Evolutionary conservation across 2,329 filamentous ascomycete species (phyloP).

Genomic region (Exophiala mesophila): DNA sequence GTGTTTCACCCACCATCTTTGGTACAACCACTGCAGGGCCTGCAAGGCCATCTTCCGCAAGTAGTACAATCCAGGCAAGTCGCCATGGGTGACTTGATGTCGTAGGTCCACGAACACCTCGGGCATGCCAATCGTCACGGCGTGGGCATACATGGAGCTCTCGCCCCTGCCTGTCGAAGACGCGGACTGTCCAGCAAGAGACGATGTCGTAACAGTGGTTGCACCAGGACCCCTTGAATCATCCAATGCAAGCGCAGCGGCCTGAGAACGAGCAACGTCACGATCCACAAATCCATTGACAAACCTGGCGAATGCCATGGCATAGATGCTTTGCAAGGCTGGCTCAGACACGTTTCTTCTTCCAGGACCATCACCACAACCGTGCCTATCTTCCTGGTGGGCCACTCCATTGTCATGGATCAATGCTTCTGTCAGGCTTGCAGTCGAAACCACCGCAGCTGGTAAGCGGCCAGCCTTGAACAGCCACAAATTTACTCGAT

Average conservation of each 20-base stretch:
- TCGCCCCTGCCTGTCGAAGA: conserved; percentile 15
- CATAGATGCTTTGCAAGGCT: conserved; percentile 27
- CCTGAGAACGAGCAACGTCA: conserved; percentile 21
- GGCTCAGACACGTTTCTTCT: conserved; percentile 14
- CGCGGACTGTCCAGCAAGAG: too few relatives aligned
- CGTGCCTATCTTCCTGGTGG: neutral
- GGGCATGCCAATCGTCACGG: conserved; percentile 24
- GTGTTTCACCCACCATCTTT: conserved; percentile 31
- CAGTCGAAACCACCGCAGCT: conserved; percentile 22
- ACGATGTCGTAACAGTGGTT: neutral
- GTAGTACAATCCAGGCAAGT: conserved; percentile 64
- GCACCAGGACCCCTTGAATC: conserved; percentile 3
- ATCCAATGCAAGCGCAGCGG: conserved; percentile 17
- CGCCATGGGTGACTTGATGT: conserved; percentile 78
- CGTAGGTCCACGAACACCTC: conserved; percentile 73
- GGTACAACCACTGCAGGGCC: conserved; percentile 73
- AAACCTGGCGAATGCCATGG: conserved; percentile 28
- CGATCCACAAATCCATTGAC: conserved; percentile 28
- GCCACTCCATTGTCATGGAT: conserved; percentile 21
- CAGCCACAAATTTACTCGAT: conserved; percentile 24
- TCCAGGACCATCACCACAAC: neutral
- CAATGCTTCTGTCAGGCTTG: conserved; percentile 24
- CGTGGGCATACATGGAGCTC: conserved; percentile 27
- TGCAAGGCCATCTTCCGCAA: conserved; percentile 60
- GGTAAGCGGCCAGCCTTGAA: conserved; percentile 23